phyloP scores from a whole-genome alignment of 495 filamentous ascomycete species.

The Podospora pseudocomata region DNA sequence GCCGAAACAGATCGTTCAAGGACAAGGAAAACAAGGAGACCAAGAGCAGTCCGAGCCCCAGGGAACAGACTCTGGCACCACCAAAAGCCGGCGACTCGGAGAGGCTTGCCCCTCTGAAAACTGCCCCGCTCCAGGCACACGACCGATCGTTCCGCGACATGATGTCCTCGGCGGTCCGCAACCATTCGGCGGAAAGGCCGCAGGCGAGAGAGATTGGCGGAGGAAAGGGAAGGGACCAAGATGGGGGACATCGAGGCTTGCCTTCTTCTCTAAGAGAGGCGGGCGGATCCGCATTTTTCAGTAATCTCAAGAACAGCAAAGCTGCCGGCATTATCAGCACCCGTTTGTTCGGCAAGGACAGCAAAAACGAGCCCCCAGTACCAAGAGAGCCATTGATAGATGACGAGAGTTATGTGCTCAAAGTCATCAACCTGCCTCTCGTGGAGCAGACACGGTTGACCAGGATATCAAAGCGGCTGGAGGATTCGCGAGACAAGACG shows the following conservation, averaged over 20 bases:
- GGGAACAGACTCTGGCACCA: slow-evolving; percentile 31
- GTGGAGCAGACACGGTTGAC: slow-evolving; percentile 82
- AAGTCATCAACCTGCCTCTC: slow-evolving; percentile 74
- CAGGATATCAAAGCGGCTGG: slow-evolving; percentile 77
- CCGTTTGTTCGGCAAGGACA: slow-evolving; percentile 71
- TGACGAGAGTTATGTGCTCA: slow-evolving; percentile 72
- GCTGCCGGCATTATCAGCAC: slow-evolving; percentile 77
- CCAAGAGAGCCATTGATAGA: slow-evolving; percentile 61
- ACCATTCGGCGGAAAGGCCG: slow-evolving; percentile 61
- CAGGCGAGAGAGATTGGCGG: slow-evolving; percentile 34
- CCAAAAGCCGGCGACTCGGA: slow-evolving; percentile 41
- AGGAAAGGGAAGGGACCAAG: slow-evolving; percentile 45
- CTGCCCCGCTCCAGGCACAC: slow-evolving; percentile 57
- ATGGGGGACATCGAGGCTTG: slow-evolving; percentile 33
- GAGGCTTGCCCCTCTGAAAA: slow-evolving; percentile 34
- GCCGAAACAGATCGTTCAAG: slow-evolving; percentile 66
- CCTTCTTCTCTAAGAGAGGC: slow-evolving; percentile 60
- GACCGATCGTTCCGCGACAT: slow-evolving; percentile 62
- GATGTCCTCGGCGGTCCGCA: slow-evolving; percentile 58
- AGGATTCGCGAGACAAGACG: slow-evolving; percentile 83
- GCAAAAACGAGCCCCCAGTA: slow-evolving; percentile 64
- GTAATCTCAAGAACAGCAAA: slow-evolving; percentile 67
- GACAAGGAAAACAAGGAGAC: slow-evolving; percentile 44
- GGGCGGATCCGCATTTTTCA: slow-evolving; percentile 63
- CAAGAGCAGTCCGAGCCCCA: slow-evolving; percentile 41